A percentile compares a stretch with the other conserved stretches of the same genome.
Evolutionary conservation across 805 yeast genomes (phyloP).

Genomic region (Candida nemodendra): DNA sequence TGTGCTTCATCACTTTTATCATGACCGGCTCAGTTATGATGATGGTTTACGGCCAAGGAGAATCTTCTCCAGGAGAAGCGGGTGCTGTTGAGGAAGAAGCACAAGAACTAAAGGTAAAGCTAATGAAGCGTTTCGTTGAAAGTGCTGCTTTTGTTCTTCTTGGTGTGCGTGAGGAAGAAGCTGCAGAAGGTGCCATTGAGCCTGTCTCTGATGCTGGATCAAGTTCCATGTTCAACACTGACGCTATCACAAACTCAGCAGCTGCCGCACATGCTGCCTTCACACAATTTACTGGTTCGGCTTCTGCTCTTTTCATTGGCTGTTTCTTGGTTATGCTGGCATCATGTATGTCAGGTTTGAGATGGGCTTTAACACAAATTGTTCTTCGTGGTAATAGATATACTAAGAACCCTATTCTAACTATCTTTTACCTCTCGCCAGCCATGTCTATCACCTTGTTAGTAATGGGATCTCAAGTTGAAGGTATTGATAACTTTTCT

Average conservation of each 20-base stretch:
- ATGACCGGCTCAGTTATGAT: constrained; percentile 83
- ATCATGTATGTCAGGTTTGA: constrained; percentile 73
- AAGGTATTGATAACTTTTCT: constrained; percentile 57
- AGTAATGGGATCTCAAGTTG: constrained; percentile 61
- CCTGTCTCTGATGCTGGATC: not conserved
- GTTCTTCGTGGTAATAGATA: constrained; percentile 58
- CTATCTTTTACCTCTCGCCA: constrained; percentile 80
- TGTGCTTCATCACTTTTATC: constrained; percentile 62
- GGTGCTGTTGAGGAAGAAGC: constrained; percentile 20
- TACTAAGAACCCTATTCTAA: constrained; percentile 69
- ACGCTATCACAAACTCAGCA: constrained; percentile 7
- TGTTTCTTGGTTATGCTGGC: constrained; percentile 72
- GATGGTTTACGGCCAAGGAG: constrained; percentile 61
- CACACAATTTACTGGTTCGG: constrained; percentile 7
- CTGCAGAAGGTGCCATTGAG: not conserved
- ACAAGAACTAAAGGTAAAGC: constrained; percentile 17
- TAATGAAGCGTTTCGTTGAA: constrained; percentile 16
- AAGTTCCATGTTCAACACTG: not conserved
- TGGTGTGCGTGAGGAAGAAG: constrained; percentile 11
- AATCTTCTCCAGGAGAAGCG: constrained; percentile 8
- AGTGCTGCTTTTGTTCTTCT: constrained; percentile 15
- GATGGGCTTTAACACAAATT: constrained; percentile 91
- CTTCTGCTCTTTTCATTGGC: constrained; percentile 43
- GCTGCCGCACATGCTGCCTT: constrained; percentile 11
- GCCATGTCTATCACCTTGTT: constrained; percentile 65